phyloP scores from a whole-genome alignment of 2,329 filamentous ascomycete genomes.

The Domatiomyces globalis region DNA sequence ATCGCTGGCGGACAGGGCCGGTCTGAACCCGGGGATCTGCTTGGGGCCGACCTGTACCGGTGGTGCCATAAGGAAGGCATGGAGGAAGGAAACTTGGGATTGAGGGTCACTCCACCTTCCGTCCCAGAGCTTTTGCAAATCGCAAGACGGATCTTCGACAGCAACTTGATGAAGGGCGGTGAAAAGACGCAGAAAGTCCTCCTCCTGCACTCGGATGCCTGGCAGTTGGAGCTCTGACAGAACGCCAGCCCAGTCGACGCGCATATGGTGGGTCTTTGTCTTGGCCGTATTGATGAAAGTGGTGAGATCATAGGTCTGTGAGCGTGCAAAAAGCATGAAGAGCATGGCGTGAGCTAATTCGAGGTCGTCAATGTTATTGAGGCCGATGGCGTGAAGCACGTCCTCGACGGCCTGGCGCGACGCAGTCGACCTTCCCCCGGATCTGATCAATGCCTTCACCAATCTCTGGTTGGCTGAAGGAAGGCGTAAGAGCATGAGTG shows the following conservation, averaged over 20 bases:
- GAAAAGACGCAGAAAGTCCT: slow-evolving; percentile 72
- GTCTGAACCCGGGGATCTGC: slow-evolving; percentile 66
- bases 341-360: slow-evolving; percentile 71
- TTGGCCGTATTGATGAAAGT: slow-evolving; percentile 47
- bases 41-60: slow-evolving; percentile 67
- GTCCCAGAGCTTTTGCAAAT: slow-evolving; percentile 83
- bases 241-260: slow-evolving; percentile 54
- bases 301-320: slow-evolving; percentile 51
- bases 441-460: slow-evolving; percentile 53
- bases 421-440: slow-evolving; percentile 59
- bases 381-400: slow-evolving; percentile 40
- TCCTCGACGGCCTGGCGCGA: slow-evolving; percentile 58
- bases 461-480: slow-evolving; percentile 32
- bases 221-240: slow-evolving; percentile 66
- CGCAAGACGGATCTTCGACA: slow-evolving; percentile 47
- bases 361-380: slow-evolving; percentile 58
- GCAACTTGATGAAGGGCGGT: slow-evolving; percentile 63
- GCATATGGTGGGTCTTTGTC: slow-evolving; percentile 40
- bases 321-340: slow-evolving; percentile 51
- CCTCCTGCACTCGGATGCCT: slow-evolving; percentile 60
- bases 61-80: slow-evolving; percentile 65
- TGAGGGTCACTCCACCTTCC: slow-evolving; percentile 74
- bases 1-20: slow-evolving; percentile 56
- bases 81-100: slow-evolving; percentile 85
- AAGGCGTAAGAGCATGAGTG: slow-evolving; percentile 32